phyloP scores from a whole-genome alignment of 495 filamentous ascomycete genomes.

The Annulohypoxylon stygium region DNA sequence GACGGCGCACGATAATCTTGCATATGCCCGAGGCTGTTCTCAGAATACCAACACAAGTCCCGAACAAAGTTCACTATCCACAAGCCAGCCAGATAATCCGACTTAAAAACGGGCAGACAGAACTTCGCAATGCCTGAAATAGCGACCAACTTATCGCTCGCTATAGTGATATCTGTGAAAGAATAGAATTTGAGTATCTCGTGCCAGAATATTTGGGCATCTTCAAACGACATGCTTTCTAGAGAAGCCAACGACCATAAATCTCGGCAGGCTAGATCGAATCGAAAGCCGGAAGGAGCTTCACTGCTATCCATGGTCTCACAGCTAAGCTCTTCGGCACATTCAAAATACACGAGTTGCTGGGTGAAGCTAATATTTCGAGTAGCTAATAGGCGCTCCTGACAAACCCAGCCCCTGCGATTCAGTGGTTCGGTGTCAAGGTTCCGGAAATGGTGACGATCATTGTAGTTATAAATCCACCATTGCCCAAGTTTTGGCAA shows the following conservation, averaged over 20 bases:
- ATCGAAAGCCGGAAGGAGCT: not conserved
- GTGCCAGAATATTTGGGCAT: not conserved
- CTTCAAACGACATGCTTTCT: not conserved
- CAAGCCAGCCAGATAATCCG: constrained; percentile 24
- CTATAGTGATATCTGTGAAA: not conserved
- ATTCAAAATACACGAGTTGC: constrained; percentile 15
- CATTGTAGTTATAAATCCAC: not conserved
- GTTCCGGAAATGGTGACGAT: not conserved
- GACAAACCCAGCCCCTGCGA: constrained; percentile 10
- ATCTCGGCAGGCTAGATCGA: not conserved
- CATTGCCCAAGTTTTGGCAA: not conserved
- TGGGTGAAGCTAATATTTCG: constrained; percentile 18
- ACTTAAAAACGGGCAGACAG: not conserved
- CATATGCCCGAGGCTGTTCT: not conserved
- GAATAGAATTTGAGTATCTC: constrained; percentile 5
- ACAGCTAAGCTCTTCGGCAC: constrained; percentile 17
- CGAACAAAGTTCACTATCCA: not conserved
- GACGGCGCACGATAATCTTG: constrained; percentile 18
- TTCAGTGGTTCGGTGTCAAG: constrained; percentile 6
- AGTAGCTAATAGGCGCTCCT: constrained; percentile 12
- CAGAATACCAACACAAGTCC: not conserved
- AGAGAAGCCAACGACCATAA: constrained; percentile 5
- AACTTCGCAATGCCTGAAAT: constrained; percentile 8
- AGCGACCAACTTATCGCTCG: constrained; percentile 14
- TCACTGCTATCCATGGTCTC: not conserved